These are phyloP conservation scores for Trametes sanguinea DNA, from an alignment of 768 basidiomycete species.

Conservation along the genomic window DNA sequence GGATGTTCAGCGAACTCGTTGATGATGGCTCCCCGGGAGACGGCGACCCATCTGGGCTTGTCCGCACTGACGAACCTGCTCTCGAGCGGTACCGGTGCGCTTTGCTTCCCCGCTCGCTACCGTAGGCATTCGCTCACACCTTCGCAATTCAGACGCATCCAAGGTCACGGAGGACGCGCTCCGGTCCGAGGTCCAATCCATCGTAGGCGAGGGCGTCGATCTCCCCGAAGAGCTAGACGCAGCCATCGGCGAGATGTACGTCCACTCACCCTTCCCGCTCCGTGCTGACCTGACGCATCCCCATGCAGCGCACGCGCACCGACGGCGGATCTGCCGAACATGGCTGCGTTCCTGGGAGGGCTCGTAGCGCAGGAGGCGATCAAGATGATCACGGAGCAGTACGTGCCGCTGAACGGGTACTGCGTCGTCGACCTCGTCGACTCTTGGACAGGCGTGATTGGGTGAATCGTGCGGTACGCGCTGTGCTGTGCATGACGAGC, in stretches of 20 bases:
- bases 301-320: slow-evolving; percentile 69
- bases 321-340: slow-evolving; percentile 87
- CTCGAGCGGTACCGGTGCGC: slow-evolving; percentile 20
- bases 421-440: slow-evolving; percentile 85
- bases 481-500: neutral
- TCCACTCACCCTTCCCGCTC: slow-evolving; percentile 16
- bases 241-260: slow-evolving; percentile 80
- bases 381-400: slow-evolving; percentile 96
- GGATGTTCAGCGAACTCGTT: slow-evolving; percentile 17
- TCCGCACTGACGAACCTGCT: slow-evolving; percentile 52
- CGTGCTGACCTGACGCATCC: slow-evolving; percentile 15
- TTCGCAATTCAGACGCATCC: slow-evolving; percentile 23
- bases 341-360: slow-evolving; percentile 91
- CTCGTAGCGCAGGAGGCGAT: slow-evolving; percentile 95
- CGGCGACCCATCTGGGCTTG: slow-evolving; percentile 73
- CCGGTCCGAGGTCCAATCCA: slow-evolving; percentile 47
- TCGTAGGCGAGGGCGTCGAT: slow-evolving; percentile 51
- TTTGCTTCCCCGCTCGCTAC: neutral
- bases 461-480: slow-evolving; percentile 1
- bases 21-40: slow-evolving; percentile 48
- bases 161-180: slow-evolving; percentile 54
- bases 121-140: neutral
- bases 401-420: slow-evolving; percentile 85
- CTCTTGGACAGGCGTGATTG: slow-evolving; percentile 67
- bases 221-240: slow-evolving; percentile 57